A percentile compares a stretch with the other conserved stretches of the same genome.
Conservation (phyloP, 805 yeast genomes). For the Sugiyamaella floridensis region DNA sequence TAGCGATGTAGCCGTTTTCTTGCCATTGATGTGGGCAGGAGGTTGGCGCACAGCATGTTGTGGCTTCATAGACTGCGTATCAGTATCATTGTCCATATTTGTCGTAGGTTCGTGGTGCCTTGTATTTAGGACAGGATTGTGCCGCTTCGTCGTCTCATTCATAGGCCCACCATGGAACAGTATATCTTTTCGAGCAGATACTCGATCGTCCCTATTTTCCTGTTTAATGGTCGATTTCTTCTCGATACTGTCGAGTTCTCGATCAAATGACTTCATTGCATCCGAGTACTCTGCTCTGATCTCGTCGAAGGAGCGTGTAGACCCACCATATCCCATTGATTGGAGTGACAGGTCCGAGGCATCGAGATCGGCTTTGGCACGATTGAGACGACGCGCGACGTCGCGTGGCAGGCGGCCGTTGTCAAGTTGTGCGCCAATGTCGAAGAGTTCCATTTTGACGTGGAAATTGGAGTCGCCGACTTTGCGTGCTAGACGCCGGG, state of each 20-base stretch:
- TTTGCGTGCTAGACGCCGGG: background rate
- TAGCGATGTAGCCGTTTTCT: no score
- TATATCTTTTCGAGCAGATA: no score
- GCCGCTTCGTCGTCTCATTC: no score
- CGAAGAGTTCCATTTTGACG: background rate
- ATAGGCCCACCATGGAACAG: no score
- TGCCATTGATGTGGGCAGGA: no score
- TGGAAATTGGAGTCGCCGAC: background rate
- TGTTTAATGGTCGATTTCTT: background rate
- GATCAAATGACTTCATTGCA: background rate
- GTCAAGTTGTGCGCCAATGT: background rate
- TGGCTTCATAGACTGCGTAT: no score
- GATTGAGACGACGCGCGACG: background rate
- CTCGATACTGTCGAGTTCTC: no score
- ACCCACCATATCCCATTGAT: background rate
- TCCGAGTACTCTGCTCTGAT: background rate
- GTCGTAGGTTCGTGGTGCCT: no score
- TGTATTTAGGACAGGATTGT: no score
- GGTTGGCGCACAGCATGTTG: no score
- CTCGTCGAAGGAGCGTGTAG: background rate
- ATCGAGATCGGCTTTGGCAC: background rate
- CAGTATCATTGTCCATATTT: no score
- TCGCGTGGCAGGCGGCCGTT: background rate
- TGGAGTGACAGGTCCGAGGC: background rate
- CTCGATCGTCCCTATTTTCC: no score